Conservation (phyloP, 2,329 filamentous ascomycete genomes). For the Pseudogymnoascus sp. region DNA sequence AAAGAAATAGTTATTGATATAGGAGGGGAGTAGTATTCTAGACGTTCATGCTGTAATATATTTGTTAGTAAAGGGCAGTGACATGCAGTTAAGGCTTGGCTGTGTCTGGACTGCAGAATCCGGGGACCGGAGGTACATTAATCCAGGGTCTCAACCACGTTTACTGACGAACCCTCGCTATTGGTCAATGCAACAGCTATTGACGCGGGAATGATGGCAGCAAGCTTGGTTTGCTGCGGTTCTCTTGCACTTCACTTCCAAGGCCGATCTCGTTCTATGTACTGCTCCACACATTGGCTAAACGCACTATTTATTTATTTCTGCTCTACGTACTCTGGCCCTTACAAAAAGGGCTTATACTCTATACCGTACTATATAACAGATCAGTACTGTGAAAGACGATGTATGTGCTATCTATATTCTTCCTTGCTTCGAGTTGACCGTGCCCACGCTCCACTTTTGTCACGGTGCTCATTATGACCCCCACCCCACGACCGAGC, state of each 20-base stretch:
- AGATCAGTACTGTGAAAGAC: background rate
- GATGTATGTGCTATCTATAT: constrained; percentile 1
- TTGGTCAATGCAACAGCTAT: background rate
- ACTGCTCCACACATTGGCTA: background rate
- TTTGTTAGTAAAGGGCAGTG: background rate
- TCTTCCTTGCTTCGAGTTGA: background rate
- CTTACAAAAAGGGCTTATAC: background rate
- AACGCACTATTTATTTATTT: background rate
- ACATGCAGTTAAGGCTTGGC: background rate
- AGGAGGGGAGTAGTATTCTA: background rate
- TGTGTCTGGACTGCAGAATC: background rate
- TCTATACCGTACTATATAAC: background rate
- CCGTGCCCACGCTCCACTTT: background rate
- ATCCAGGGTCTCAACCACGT: constrained; percentile 4
- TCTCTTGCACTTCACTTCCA: background rate
- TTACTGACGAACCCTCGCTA: background rate
- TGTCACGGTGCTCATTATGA: constrained; percentile 2
- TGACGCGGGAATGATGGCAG: constrained; percentile 8
- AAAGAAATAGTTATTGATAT: background rate
- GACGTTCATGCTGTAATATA: background rate
- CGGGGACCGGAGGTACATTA: background rate
- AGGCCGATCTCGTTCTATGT: background rate
- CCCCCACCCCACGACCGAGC: background rate
- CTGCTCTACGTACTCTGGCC: background rate
- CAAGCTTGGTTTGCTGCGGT: background rate